Percentiles rank a stretch among this genome's conserved stretches.
Evolutionary conservation across 345 rosid species (phyloP).

Genomic region (Microthlaspi erraticum): DNA sequence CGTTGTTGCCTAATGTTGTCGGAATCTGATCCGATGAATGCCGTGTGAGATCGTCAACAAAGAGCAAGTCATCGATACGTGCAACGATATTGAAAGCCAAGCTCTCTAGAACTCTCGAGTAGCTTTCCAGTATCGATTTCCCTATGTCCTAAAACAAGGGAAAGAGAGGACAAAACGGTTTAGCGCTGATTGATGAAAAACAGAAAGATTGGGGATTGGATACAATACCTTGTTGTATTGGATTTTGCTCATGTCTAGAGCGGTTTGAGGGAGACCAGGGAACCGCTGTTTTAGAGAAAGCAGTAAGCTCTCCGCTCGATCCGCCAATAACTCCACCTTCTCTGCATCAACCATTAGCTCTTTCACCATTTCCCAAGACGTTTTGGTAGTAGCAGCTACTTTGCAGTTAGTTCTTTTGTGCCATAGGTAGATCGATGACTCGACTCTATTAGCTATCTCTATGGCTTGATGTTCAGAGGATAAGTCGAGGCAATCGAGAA

Average conservation of each 20-base stretch:
- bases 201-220: not conserved
- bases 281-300: conserved; percentile 87
- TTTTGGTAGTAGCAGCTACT: conserved; percentile 58
- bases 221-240: conserved; percentile 73
- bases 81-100: conserved; percentile 90
- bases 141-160: conserved; percentile 78
- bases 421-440: conserved; percentile 82
- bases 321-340: conserved; percentile 82
- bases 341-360: conserved; percentile 89
- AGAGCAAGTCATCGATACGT: conserved; percentile 85
- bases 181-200: too few relatives aligned
- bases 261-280: conserved; percentile 93
- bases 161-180: not conserved
- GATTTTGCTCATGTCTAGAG: conserved; percentile 95
- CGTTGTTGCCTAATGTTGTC: conserved; percentile 54
- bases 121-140: conserved; percentile 92
- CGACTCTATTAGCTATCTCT: conserved; percentile 90
- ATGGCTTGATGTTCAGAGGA: conserved; percentile 94
- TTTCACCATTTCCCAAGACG: conserved; percentile 94
- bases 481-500: conserved; percentile 89
- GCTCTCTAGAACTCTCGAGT: conserved; percentile 92
- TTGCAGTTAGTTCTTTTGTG: conserved; percentile 63
- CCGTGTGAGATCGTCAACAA: conserved; percentile 82
- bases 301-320: conserved; percentile 85
- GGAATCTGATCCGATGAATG: conserved; percentile 68